Conservation (phyloP, 1,284 basidiomycete genomes). For the Ustilago vetiveriae region DNA sequence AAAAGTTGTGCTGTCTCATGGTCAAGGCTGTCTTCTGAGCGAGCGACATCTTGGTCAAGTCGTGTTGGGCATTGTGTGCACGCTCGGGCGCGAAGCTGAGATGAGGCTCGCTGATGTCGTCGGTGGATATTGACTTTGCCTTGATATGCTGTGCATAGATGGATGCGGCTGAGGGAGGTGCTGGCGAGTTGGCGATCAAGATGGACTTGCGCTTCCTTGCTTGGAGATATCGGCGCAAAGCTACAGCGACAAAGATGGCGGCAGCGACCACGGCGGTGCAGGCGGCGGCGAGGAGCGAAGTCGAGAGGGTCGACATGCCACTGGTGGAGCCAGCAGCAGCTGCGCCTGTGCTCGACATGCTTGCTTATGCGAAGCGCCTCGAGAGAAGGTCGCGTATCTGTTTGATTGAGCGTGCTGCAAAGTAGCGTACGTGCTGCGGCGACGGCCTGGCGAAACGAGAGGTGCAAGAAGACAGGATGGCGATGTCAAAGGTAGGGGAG, state of each 20-base stretch:
- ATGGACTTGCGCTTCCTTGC: conserved; percentile 24
- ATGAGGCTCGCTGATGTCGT: conserved; percentile 31
- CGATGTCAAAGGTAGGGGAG: too few relatives aligned
- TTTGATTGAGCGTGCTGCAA: too few relatives aligned
- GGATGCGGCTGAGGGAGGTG: conserved; percentile 18
- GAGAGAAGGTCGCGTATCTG: conserved; percentile 4
- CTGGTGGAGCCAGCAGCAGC: conserved; percentile 18
- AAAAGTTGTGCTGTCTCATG: conserved; percentile 23
- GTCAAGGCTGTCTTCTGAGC: conserved; percentile 27
- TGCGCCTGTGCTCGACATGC: conserved; percentile 37
- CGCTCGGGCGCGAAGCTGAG: conserved; percentile 33
- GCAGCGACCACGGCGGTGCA: conserved; percentile 37
- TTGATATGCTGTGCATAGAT: conserved; percentile 29
- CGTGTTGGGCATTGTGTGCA: conserved; percentile 26
- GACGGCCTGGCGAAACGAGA: too few relatives aligned
- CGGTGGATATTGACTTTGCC: conserved; percentile 34
- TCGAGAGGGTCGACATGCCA: conserved; percentile 36
- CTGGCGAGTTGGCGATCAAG: conserved; percentile 9
- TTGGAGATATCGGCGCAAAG: conserved; percentile 34
- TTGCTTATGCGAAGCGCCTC: conserved; percentile 2
- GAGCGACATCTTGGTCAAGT: conserved; percentile 26
- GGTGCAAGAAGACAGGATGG: too few relatives aligned
- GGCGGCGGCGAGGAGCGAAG: conserved; percentile 40
- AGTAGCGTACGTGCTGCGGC: too few relatives aligned
- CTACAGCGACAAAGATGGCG: conserved; percentile 34